phyloP scores from a whole-genome alignment of 1,284 basidiomycete species.

The Rhodofomes roseus region DNA sequence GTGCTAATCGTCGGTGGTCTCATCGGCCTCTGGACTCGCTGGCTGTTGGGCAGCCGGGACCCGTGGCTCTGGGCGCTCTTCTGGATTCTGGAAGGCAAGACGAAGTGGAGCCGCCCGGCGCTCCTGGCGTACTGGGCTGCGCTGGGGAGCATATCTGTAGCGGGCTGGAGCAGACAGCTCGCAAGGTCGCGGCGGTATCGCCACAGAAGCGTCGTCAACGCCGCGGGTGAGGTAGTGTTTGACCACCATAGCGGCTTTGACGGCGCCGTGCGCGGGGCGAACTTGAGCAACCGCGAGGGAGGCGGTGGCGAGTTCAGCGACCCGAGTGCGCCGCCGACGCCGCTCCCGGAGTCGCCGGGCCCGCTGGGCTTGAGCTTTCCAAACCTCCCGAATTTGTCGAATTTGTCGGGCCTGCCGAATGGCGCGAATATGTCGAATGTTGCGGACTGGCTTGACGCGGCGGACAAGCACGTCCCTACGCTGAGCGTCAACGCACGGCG shows the following conservation, averaged over 20 bases:
- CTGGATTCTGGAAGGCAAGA: slow-evolving; percentile 72
- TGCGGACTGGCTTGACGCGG: slow-evolving; percentile 82
- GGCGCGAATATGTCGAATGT: slow-evolving; percentile 46
- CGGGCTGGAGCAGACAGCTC: slow-evolving; percentile 89
- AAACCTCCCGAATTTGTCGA: slow-evolving; percentile 49
- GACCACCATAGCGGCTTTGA: slow-evolving; percentile 13
- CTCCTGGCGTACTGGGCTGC: slow-evolving; percentile 85
- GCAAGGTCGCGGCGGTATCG: slow-evolving; percentile 70
- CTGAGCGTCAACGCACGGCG: slow-evolving; percentile 91
- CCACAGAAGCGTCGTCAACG: slow-evolving; percentile 35
- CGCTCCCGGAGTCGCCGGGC: slow-evolving; percentile 21
- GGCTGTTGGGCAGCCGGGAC: slow-evolving; percentile 82
- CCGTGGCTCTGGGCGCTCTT: slow-evolving; percentile 88
- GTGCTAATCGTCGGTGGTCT: slow-evolving; percentile 78
- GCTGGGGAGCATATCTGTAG: slow-evolving; percentile 80
- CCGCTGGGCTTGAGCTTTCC: slow-evolving; percentile 46
- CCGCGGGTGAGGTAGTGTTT: slow-evolving; percentile 10
- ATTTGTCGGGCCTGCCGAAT: slow-evolving; percentile 40
- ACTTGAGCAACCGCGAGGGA: slow-evolving; percentile 3
- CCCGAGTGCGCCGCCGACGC: slow-evolving; percentile 19
- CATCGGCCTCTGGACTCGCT: slow-evolving; percentile 91
- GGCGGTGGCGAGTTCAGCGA: slow-evolving; percentile 19
- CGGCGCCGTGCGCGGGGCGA: slow-evolving; percentile 9
- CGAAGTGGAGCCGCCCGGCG: slow-evolving; percentile 79
- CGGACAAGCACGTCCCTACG: slow-evolving; percentile 86